Evolutionary conservation across 768 basidiomycete genomes (phyloP), one percentile per base, ranked within the genome.

Genomic region (Suillus occidentalis): DNA sequence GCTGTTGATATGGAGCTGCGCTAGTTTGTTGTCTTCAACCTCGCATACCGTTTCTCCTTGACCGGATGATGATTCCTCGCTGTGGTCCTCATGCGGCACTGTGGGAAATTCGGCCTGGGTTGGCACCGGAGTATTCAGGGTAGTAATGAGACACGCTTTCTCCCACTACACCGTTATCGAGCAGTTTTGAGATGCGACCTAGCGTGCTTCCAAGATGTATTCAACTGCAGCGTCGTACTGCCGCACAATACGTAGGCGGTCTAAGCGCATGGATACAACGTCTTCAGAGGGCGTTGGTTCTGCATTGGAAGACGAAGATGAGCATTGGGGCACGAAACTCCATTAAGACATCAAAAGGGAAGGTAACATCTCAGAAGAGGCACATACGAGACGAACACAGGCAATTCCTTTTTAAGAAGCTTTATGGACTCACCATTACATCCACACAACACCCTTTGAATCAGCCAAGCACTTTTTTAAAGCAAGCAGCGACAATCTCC

Each of bases 281-380:
- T 64, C 63, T 34, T 67, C 61, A 4, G 76, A 72, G 2, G 75
- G 75, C 0, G 70, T 71, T 34, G 76, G 76, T 62, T 76, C 75
- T 76, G 57, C 36, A 31, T 31, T 9, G 6, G 42, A 42, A 9
- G n/a, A 45, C 31, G 3, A 57, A 40, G 7, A 56, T 31, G 25
- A 59, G 34, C 9, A 55, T n/a, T 3, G 3, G 34, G 2, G 5
- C 34, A 34, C 9, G 10, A 34, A 74, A 72, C 55, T 42, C 60
- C 18, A 34, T 66, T 68, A 63, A 74, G 68, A 59, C 36, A 9
- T 64, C 63, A 25, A 69, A 67, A 25, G 74, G n/a, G 70, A 67
- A 25, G 75, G 70, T 55, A n/a, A 76, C 75, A 1, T 67, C 64
- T 72, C 66, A n/a, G 1, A 28, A 40, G 18, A n/a, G 36, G 4